phyloP scores from a whole-genome alignment of 2,329 filamentous ascomycete species.

The Venturia oleaginea region DNA sequence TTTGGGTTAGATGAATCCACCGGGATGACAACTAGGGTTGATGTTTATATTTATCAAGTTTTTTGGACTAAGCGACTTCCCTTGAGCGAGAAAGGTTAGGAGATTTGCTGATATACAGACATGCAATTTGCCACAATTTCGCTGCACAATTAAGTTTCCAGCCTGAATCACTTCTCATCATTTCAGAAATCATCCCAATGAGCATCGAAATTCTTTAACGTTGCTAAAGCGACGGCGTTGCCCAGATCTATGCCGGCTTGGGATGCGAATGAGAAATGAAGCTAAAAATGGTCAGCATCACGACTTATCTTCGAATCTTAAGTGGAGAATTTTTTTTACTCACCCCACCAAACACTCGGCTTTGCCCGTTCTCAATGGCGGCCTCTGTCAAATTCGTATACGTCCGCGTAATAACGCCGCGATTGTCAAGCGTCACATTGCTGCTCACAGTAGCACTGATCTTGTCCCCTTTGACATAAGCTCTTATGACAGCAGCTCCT shows the following conservation, averaged over 20 bases:
- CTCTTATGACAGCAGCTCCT: slow-evolving; percentile 20
- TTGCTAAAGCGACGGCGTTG: slow-evolving; percentile 16
- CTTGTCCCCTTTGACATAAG: slow-evolving; percentile 19
- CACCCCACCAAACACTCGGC: slow-evolving; percentile 22
- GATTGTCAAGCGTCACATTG: slow-evolving; percentile 21
- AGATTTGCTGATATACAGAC: background rate
- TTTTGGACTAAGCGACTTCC: background rate
- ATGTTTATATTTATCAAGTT: no score
- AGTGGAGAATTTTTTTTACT: slow-evolving; percentile 7
- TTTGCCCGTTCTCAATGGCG: slow-evolving; percentile 22
- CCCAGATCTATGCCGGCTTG: slow-evolving; percentile 20
- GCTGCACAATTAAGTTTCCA: no score
- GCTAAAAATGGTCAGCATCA: slow-evolving; percentile 10
- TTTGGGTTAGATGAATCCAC: no score
- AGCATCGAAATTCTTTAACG: slow-evolving; percentile 18
- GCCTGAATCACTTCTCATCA: no score
- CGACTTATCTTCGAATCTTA: background rate
- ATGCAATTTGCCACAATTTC: no score
- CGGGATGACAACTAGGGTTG: no score
- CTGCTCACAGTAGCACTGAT: slow-evolving; percentile 20
- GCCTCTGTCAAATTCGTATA: slow-evolving; percentile 22
- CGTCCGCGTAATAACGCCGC: slow-evolving; percentile 20
- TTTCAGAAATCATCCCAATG: slow-evolving; percentile 18
- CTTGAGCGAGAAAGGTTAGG: background rate
- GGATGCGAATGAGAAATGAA: slow-evolving; percentile 23